Conservation (phyloP, 495 filamentous ascomycete species). For the Aspergillus coremiiformis region DNA sequence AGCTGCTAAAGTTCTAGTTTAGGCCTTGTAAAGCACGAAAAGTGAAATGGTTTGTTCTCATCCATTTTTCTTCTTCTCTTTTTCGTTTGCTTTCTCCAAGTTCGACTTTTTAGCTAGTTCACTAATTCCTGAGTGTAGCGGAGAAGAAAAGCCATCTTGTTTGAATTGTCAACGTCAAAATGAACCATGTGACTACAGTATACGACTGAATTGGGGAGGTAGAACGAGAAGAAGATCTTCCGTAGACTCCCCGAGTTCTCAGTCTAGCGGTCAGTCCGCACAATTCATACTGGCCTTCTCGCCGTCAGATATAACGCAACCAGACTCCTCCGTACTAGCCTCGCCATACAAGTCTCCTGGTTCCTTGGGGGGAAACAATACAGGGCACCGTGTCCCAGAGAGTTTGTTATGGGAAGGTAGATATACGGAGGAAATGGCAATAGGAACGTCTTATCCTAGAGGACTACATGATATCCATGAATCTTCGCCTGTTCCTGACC, state of each 20-base stretch:
- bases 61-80: not conserved
- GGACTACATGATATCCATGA: constrained; percentile 21
- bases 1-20: constrained; percentile 2
- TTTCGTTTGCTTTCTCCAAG: not conserved
- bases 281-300: constrained; percentile 15
- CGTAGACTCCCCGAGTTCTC: constrained; percentile 31
- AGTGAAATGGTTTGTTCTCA: constrained; percentile 60
- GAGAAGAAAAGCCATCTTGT: constrained; percentile 73
- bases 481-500: constrained; percentile 25
- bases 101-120: not conserved
- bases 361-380: constrained; percentile 1
- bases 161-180: constrained; percentile 69
- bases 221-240: constrained; percentile 42
- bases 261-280: constrained; percentile 25
- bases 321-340: not conserved
- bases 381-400: constrained; percentile 6
- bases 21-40: constrained; percentile 84
- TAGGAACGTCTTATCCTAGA: constrained; percentile 20
- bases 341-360: constrained; percentile 3
- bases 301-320: constrained; percentile 8
- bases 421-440: constrained; percentile 9
- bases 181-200: constrained; percentile 79
- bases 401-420: constrained; percentile 12
- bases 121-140: constrained; percentile 28
- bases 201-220: constrained; percentile 79